phyloP scores from a whole-genome alignment of 805 yeast species.

The Crinitomyces ghanaensis region DNA sequence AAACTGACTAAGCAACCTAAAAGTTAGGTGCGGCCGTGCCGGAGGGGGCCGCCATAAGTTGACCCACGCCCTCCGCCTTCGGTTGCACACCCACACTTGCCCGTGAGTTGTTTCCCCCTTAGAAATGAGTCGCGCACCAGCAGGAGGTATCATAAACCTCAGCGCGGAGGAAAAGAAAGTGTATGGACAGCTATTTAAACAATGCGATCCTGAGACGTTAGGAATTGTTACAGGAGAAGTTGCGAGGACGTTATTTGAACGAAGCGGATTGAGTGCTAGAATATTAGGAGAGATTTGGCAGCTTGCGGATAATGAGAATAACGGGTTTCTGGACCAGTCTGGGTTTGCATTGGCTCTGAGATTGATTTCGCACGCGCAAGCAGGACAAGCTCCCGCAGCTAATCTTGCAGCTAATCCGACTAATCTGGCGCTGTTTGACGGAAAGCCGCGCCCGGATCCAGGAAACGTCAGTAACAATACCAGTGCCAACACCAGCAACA shows the following conservation, averaged over 20 bases:
- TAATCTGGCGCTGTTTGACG: constrained; percentile 52
- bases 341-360: constrained; percentile 84
- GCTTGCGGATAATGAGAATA: constrained; percentile 76
- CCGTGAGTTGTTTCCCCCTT: no score
- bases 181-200: constrained; percentile 64
- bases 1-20: no score
- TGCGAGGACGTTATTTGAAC: constrained; percentile 72
- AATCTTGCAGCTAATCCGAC: constrained; percentile 46
- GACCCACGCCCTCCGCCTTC: no score
- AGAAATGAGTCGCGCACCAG: no score
- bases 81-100: no score
- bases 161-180: constrained; percentile 67
- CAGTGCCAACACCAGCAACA: constrained; percentile 7
- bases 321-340: constrained; percentile 69
- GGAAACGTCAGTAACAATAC: background rate
- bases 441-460: constrained; percentile 9
- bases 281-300: constrained; percentile 89
- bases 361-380: constrained; percentile 77
- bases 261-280: constrained; percentile 70
- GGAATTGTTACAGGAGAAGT: constrained; percentile 84
- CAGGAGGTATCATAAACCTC: constrained; percentile 21
- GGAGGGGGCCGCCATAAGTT: no score
- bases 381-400: constrained; percentile 47
- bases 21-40: no score
- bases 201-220: constrained; percentile 64